A percentile compares a stretch with the other conserved stretches of the same genome.
Conservation (phyloP, 1,139 yeast genomes). For the Pichia sp. region DNA sequence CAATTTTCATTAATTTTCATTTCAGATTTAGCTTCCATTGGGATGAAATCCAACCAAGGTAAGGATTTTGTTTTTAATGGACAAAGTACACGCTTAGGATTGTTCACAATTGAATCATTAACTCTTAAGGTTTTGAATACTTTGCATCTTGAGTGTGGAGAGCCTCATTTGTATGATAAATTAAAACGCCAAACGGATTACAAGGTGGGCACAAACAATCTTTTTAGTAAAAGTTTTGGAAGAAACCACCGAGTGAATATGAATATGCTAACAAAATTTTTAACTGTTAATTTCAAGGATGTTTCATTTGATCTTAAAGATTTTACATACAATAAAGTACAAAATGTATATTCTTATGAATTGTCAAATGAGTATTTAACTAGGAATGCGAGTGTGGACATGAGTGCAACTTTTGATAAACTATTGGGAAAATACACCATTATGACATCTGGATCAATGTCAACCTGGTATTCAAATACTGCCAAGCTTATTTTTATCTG, state of each 20-base stretch:
- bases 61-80: conserved; percentile 14
- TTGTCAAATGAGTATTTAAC: not conserved
- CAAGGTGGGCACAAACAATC: too few relatives aligned
- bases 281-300: conserved; percentile 5
- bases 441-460: conserved; percentile 2
- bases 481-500: not conserved
- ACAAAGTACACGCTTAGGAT: conserved; percentile 14
- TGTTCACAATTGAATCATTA: conserved; percentile 12
- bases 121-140: conserved; percentile 1
- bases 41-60: conserved; percentile 2
- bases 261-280: not conserved
- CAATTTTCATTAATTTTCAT: conserved; percentile 2
- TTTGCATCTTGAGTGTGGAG: not conserved
- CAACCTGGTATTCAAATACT: conserved; percentile 4
- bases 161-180: not conserved
- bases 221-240: too few relatives aligned
- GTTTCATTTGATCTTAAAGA: conserved; percentile 12
- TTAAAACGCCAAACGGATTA: too few relatives aligned
- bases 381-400: conserved; percentile 2
- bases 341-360: not conserved
- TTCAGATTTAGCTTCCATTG: conserved; percentile 5
- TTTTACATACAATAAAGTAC: conserved; percentile 1
- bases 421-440: conserved; percentile 1
- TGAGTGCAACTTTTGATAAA: conserved; percentile 5
- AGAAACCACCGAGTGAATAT: not conserved